Percentiles rank a stretch among this genome's conserved stretches.
Conservation (phyloP, 2,329 filamentous ascomycete species). For the Curvularia verruculosa region DNA sequence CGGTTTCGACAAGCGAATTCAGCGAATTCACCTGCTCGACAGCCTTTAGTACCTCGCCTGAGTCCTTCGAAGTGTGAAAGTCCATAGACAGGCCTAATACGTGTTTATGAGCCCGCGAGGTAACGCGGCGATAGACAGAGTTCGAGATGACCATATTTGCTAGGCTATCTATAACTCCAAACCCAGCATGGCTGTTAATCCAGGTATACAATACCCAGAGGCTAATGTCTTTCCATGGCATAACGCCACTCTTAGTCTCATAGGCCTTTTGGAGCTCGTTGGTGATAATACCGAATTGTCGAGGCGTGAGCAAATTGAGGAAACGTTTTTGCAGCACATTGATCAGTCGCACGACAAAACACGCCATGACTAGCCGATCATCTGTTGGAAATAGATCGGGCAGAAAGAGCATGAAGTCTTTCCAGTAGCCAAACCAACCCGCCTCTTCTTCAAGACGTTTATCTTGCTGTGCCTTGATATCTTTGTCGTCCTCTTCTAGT, state of each 20-base stretch:
- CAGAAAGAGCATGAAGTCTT: slow-evolving; percentile 74
- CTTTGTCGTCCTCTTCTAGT: slow-evolving; percentile 53
- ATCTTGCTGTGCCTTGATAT: slow-evolving; percentile 58
- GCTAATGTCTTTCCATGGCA: slow-evolving; percentile 61
- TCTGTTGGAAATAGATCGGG: slow-evolving; percentile 80
- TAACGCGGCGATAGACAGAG: slow-evolving; percentile 63
- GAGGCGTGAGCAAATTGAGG: slow-evolving; percentile 78
- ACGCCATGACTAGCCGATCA: slow-evolving; percentile 69
- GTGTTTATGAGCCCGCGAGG: slow-evolving; percentile 67
- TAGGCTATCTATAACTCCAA: slow-evolving; percentile 58
- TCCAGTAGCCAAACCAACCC: slow-evolving; percentile 78
- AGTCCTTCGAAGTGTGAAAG: slow-evolving; percentile 70
- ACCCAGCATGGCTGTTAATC: slow-evolving; percentile 58
- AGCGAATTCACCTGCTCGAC: slow-evolving; percentile 68
- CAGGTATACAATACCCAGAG: slow-evolving; percentile 57
- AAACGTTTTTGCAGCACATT: slow-evolving; percentile 74
- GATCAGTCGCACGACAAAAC: slow-evolving; percentile 68
- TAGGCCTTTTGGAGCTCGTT: slow-evolving; percentile 61
- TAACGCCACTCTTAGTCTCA: slow-evolving; percentile 48
- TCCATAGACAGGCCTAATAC: slow-evolving; percentile 73
- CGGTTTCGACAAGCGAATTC: slow-evolving; percentile 63
- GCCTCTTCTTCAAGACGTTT: slow-evolving; percentile 74
- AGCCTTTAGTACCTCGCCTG: slow-evolving; percentile 68
- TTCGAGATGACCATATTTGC: slow-evolving; percentile 63
- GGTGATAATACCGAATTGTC: slow-evolving; percentile 79